These are phyloP conservation scores for Cercospora brassicicola DNA, from an alignment of 2,329 filamentous ascomycete genomes.

Conservation along the genomic window DNA sequence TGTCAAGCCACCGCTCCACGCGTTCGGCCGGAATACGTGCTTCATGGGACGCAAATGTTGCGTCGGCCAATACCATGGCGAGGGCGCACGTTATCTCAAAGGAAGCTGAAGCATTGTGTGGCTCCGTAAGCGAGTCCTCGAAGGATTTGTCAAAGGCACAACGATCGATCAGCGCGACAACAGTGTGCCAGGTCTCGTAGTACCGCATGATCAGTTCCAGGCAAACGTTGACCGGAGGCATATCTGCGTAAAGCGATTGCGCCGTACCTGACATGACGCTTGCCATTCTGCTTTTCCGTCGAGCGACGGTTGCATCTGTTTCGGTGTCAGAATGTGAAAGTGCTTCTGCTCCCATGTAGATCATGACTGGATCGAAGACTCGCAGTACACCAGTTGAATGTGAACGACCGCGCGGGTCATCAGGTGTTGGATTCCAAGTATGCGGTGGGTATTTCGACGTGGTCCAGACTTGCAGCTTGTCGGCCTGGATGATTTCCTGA, in stretches of 20 bases:
- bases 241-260: slow-evolving; percentile 12
- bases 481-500: background rate
- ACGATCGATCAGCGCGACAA: slow-evolving; percentile 12
- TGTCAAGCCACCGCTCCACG: slow-evolving; percentile 14
- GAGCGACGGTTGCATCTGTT: background rate
- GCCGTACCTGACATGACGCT: slow-evolving; percentile 1
- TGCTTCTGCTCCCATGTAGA: slow-evolving; percentile 10
- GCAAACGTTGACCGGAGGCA: slow-evolving; percentile 7
- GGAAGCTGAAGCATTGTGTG: slow-evolving; percentile 1
- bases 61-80: slow-evolving; percentile 13
- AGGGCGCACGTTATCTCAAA: slow-evolving; percentile 12
- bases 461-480: background rate
- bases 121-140: slow-evolving; percentile 5
- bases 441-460: slow-evolving; percentile 8
- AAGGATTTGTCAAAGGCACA: slow-evolving; percentile 4
- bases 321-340: background rate
- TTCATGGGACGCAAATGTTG: slow-evolving; percentile 13
- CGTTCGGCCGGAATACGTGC: slow-evolving; percentile 6
- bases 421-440: background rate
- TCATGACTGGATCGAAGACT: slow-evolving; percentile 15
- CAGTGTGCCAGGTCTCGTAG: slow-evolving; percentile 19
- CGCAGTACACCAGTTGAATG: slow-evolving; percentile 8
- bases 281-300: background rate
- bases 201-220: slow-evolving; percentile 16
- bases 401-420: slow-evolving; percentile 5